These are phyloP conservation scores for Ganoderma meredithae DNA, from an alignment of 1,284 basidiomycete genomes.

Conservation along the genomic window DNA sequence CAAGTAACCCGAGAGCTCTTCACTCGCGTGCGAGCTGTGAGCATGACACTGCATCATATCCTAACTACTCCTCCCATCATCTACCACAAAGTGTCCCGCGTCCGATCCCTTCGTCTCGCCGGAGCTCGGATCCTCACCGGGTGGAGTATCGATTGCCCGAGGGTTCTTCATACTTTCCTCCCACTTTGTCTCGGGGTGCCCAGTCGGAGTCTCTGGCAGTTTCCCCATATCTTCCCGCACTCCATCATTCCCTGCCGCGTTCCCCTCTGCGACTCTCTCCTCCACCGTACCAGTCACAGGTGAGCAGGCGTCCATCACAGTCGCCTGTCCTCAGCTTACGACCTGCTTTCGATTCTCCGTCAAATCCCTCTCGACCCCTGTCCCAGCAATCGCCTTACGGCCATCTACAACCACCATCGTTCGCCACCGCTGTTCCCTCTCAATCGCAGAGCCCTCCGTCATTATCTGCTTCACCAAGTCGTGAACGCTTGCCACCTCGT, in stretches of 20 bases:
- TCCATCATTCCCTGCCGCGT: conserved; percentile 25
- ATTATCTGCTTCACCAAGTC: conserved; percentile 12
- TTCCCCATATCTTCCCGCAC: conserved; percentile 26
- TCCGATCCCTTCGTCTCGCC: conserved; percentile 23
- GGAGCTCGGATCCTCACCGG: conserved; percentile 25
- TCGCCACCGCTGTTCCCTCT: conserved; percentile 14
- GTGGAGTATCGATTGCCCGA: conserved; percentile 22
- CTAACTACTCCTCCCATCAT: conserved; percentile 31
- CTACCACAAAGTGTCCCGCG: conserved; percentile 28
- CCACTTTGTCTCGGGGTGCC: conserved; percentile 30
- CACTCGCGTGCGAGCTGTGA: conserved; percentile 25
- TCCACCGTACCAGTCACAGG: conserved; percentile 17
- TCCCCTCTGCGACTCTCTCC: conserved; percentile 28
- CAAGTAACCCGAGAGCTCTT: conserved; percentile 19
- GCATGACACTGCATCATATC: conserved; percentile 19
- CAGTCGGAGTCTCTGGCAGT: conserved; percentile 25
- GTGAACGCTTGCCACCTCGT: conserved; percentile 13
- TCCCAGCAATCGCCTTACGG: conserved; percentile 20
- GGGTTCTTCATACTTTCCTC: conserved; percentile 24
- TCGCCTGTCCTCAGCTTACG: conserved; percentile 33
- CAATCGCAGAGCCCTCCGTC: conserved; percentile 19
- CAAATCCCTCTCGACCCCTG: conserved; percentile 25
- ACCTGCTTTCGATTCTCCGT: conserved; percentile 27
- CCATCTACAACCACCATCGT: conserved; percentile 23
- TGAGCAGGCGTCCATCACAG: conserved; percentile 25